Base-by-base conservation (phyloP, 768 basidiomycete species). In the Amanita polypyramis region DNA sequence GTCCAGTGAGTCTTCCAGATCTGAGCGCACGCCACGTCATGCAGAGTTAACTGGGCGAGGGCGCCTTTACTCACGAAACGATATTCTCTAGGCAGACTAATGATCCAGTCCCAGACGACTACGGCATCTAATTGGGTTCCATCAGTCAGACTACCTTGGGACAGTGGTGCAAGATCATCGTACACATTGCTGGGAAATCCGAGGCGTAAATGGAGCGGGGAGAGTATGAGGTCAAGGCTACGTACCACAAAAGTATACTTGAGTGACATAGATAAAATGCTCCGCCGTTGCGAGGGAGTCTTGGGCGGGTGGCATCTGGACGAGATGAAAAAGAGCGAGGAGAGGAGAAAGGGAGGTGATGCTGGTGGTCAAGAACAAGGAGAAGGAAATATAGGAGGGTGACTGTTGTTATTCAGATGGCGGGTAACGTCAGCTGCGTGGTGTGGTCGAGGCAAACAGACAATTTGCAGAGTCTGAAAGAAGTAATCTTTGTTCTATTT, bases 161-260 rank as follows among this genome's bases (percentile, higher is more conserved):
- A 55, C 58, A 52, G 47, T 52, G 51, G 50, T 58, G 51, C 44
- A 30, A 14, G 42, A 52, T 52, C 46, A 55, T 52, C 69, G 61
- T 74, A 84, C 82, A 85, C 82, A 85, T 84, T 60, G 82, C 83
- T 86, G 58, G 53, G 32, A 62, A 56, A 49, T 51, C 56, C 56
- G 56, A 52, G 56, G 59, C 32, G 54, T 66, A 54, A 68, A 52
- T 19, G 54, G 52, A 46, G 41, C 47, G 53, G 46, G 43, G 53
- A 56, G 39, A 54, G 47, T 37, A 50, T 52, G 57, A 52, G 50
- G 51, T 56, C 53, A 51, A 55, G 39, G 55, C 51, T 55, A 77
- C 84, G 67, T 62, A 88, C 86, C 83, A 70, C 85, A 88, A 65
- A 89, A 88, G 70, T 86, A 85, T 62, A 87, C 75, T 67, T 89